Evolutionary conservation across 495 filamentous ascomycete species (phyloP).

Genomic region (Parachaetomium inaequale): DNA sequence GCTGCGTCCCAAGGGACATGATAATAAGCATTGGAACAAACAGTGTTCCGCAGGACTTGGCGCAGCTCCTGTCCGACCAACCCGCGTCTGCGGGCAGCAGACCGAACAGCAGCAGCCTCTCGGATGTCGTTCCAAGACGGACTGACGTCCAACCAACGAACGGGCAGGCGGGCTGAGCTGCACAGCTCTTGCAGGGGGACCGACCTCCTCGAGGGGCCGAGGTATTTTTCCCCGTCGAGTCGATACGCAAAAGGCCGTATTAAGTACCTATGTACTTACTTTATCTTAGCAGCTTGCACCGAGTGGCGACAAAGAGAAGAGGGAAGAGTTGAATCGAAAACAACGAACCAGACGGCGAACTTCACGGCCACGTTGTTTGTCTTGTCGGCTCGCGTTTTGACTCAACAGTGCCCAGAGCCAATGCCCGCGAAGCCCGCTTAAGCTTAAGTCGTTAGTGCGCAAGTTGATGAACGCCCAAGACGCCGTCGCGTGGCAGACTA

Average conservation of each 20-base stretch:
- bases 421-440: neutral
- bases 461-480: neutral
- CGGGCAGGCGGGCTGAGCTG: no score
- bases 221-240: neutral
- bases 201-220: neutral
- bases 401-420: neutral
- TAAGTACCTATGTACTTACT: neutral
- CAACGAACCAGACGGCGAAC: neutral
- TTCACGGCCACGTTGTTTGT: neutral
- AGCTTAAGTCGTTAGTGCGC: slow-evolving; percentile 1
- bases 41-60: neutral
- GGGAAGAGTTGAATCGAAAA: neutral
- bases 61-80: neutral
- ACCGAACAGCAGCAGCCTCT: slow-evolving; percentile 4
- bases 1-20: neutral
- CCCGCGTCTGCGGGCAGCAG: neutral
- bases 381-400: neutral
- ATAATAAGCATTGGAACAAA: slow-evolving; percentile 4
- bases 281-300: neutral
- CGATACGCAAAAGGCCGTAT: neutral
- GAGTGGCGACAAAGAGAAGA: neutral
- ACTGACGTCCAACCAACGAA: neutral
- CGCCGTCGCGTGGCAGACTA: neutral
- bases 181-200: neutral
- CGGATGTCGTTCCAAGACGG: neutral